A percentile compares a stretch with the other conserved stretches of the same genome.
Conservation (phyloP, 805 yeast species). For the Wickerhamiella alocasiicola region DNA sequence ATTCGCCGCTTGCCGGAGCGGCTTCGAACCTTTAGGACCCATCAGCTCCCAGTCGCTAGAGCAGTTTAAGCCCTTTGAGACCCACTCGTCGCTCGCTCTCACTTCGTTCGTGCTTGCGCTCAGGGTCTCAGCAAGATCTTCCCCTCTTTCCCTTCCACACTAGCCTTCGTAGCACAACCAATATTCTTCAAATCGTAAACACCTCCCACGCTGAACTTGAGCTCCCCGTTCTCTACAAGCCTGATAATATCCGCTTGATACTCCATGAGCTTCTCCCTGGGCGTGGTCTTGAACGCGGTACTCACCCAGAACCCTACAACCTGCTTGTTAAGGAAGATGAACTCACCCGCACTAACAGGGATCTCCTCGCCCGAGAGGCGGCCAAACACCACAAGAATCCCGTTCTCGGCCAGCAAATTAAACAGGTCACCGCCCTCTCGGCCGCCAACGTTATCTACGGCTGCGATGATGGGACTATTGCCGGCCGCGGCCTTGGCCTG, state of each 20-base stretch:
- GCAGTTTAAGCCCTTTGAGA: too few species aligned
- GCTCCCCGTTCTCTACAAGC: background rate
- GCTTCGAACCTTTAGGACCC: too few species aligned
- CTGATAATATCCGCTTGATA: conserved; percentile 2
- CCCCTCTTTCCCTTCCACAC: conserved; percentile 1
- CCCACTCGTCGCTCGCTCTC: too few species aligned
- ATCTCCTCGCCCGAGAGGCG: background rate
- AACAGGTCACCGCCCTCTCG: conserved; percentile 1
- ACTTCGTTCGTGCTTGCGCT: too few species aligned
- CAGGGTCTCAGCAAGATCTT: conserved; percentile 14
- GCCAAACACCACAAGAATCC: conserved; percentile 7
- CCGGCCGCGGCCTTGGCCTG: conserved; percentile 6
- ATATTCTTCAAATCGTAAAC: background rate
- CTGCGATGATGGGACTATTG: conserved; percentile 1
- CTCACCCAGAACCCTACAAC: conserved; percentile 8
- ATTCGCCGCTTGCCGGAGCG: too few species aligned
- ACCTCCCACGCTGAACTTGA: conserved; percentile 7
- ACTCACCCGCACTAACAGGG: background rate
- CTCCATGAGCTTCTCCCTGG: background rate
- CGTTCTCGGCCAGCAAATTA: conserved; percentile 3
- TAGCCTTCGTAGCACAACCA: conserved; percentile 6
- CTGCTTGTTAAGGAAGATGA: conserved; percentile 2
- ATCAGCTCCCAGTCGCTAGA: too few species aligned
- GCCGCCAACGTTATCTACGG: conserved; percentile 10
- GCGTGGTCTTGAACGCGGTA: background rate